These are phyloP conservation scores for Fusarium sp. DNA, from an alignment of 2,329 filamentous ascomycete species.

Conservation along the genomic window DNA sequence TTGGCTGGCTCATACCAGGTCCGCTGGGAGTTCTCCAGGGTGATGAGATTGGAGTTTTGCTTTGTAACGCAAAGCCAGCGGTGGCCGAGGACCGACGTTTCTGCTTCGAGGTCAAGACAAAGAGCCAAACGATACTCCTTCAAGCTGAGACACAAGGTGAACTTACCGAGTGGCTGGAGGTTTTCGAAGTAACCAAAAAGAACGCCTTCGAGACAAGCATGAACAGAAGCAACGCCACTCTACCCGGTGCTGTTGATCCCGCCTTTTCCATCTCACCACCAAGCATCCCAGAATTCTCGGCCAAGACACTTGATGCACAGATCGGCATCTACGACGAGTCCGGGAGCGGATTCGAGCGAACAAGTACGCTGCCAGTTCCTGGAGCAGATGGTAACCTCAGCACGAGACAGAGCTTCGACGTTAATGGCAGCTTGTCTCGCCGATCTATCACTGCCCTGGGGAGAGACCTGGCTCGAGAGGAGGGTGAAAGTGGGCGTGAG, in stretches of 20 bases:
- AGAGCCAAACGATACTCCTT: conserved; percentile 85
- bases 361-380: conserved; percentile 69
- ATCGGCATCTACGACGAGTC: conserved; percentile 61
- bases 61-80: conserved; percentile 91
- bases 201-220: conserved; percentile 81
- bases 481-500: conserved; percentile 78
- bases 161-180: conserved; percentile 91
- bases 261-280: conserved; percentile 94
- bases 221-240: conserved; percentile 56
- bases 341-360: conserved; percentile 60
- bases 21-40: conserved; percentile 89
- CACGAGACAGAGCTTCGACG: conserved; percentile 75
- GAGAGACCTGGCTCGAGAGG: conserved; percentile 62
- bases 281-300: conserved; percentile 87
- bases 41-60: conserved; percentile 91
- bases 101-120: conserved; percentile 98
- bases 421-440: conserved; percentile 58
- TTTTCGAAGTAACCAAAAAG: conserved; percentile 93
- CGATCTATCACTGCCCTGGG: conserved; percentile 64
- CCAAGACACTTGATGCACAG: conserved; percentile 75
- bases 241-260: conserved; percentile 66
- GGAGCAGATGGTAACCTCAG: conserved; percentile 63
- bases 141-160: conserved; percentile 93
- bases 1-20: conserved; percentile 90
- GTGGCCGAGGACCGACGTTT: conserved; percentile 93